Conservation (phyloP, 345 rosid genomes). For the Toxicodendron radicans region DNA sequence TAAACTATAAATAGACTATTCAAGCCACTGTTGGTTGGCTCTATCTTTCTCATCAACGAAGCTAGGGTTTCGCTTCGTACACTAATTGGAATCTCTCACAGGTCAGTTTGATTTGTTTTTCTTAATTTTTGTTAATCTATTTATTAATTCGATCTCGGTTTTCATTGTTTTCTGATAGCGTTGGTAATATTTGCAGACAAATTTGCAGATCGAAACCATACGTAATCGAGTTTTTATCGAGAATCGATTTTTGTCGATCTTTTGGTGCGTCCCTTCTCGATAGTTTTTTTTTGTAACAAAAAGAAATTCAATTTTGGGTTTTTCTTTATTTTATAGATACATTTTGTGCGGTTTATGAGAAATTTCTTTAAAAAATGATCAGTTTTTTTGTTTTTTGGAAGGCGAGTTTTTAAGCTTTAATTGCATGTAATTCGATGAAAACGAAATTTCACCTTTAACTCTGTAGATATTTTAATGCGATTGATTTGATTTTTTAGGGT, state of each 20-base stretch:
- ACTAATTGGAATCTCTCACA: not conserved
- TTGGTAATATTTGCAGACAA: not conserved
- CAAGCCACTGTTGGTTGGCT: accelerated
- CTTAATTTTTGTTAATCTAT: not conserved
- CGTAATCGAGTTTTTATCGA: not conserved
- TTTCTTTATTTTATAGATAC: not conserved
- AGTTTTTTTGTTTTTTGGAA: not conserved
- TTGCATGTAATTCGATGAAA: not conserved
- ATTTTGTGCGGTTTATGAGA: not conserved
- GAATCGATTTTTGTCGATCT: not conserved
- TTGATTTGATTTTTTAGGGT: not conserved
- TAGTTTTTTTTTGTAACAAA: not conserved
- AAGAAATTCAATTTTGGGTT: not conserved
- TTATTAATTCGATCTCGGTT: not conserved
- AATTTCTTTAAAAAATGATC: not conserved
- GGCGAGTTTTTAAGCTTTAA: not conserved
- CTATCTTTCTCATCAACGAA: not conserved
- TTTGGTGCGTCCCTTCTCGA: not conserved
- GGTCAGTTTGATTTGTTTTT: slow-evolving; percentile 2
- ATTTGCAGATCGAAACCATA: not conserved
- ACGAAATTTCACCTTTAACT: not conserved
- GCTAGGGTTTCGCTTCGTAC: not conserved
- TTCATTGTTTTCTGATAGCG: not conserved
- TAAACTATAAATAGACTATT: too few species aligned
- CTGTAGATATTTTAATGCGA: not conserved